A percentile compares a stretch with the other conserved stretches of the same genome.
Evolutionary conservation across 768 basidiomycete genomes (phyloP).

Genomic region (Panaeolus papilionaceus): DNA sequence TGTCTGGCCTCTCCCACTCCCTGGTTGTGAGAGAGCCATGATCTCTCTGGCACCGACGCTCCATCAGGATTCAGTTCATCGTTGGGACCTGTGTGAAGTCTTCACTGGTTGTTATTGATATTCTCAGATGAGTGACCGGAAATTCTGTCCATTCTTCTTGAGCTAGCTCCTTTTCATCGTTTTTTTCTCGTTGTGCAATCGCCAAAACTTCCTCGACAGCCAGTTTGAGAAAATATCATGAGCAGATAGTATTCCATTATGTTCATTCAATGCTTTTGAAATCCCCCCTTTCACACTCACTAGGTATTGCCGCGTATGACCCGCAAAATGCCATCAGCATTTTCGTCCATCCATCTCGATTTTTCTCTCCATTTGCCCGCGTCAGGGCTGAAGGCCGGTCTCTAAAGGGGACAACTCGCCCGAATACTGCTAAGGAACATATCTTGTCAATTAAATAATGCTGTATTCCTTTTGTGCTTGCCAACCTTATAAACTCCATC

Average conservation of each 20-base stretch:
- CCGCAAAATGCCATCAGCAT: not conserved
- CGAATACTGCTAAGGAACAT: not conserved
- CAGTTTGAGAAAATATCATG: not conserved
- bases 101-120: not conserved
- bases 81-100: too few species aligned
- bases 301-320: not conserved
- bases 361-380: not conserved
- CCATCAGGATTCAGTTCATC: too few species aligned
- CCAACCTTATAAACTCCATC: slow-evolving; percentile 5
- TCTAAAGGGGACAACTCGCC: not conserved
- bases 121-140: not conserved
- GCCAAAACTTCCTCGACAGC: not conserved
- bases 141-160: not conserved
- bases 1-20: not conserved
- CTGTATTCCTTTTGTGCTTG: not conserved
- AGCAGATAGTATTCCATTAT: not conserved
- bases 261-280: not conserved
- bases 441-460: not conserved
- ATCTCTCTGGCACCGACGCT: not conserved
- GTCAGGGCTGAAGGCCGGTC: not conserved
- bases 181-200: not conserved
- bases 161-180: not conserved
- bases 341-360: not conserved
- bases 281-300: not conserved
- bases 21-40: not conserved